Evolutionary conservation across 2,329 filamentous ascomycete genomes (phyloP).

Genomic region (Colletotrichum lentis): DNA sequence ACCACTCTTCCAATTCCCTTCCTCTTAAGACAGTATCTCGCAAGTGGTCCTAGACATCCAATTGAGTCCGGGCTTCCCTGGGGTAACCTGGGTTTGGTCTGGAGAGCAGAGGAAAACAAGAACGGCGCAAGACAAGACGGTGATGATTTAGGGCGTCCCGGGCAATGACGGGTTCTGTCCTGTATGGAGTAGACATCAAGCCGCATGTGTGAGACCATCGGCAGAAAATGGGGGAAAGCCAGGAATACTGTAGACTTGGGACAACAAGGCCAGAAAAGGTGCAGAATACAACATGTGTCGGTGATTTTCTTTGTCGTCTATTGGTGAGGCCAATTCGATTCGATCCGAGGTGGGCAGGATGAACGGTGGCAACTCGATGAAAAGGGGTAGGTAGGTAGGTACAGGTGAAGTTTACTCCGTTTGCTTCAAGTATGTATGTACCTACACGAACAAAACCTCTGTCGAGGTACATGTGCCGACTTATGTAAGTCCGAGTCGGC

Average conservation of each 20-base stretch:
- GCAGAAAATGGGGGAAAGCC: not conserved
- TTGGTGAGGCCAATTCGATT: too few relatives aligned
- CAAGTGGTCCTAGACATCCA: too few relatives aligned
- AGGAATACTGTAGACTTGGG: not conserved
- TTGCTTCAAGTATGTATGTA: too few relatives aligned
- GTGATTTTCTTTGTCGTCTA: too few relatives aligned
- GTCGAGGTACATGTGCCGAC: not conserved
- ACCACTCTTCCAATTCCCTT: not conserved
- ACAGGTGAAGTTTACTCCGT: too few relatives aligned
- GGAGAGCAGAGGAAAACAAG: not conserved
- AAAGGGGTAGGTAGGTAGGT: not conserved
- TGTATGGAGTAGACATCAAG: not conserved
- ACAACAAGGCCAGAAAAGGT: not conserved
- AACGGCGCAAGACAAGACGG: not conserved
- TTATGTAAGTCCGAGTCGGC: slow-evolving; percentile 30
- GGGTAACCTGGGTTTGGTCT: not conserved
- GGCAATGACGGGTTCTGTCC: not conserved
- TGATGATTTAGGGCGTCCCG: slow-evolving; percentile 4
- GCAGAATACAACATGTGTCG: not conserved
- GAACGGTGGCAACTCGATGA: slow-evolving; percentile 8
- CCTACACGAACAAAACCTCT: too few relatives aligned
- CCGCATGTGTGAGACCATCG: not conserved
- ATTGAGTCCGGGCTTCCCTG: not conserved
- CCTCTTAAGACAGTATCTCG: not conserved
- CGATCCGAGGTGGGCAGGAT: too few relatives aligned